Conservation (phyloP, 352 stramenopile genomes). For the Phytophthora tubulina region DNA sequence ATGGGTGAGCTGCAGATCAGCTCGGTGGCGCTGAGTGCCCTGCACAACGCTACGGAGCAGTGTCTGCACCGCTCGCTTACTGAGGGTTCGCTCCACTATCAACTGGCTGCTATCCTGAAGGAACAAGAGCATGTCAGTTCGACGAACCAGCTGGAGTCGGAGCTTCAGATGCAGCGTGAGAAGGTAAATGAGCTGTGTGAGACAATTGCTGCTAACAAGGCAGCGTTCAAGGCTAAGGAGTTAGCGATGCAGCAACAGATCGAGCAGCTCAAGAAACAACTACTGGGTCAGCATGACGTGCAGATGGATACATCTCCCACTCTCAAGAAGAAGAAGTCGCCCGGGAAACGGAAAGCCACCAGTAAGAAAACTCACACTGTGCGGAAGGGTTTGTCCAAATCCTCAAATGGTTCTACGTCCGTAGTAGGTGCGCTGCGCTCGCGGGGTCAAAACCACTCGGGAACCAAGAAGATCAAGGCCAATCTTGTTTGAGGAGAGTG, state of each 20-base stretch:
- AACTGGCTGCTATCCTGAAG: slow-evolving; percentile 63
- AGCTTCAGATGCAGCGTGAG: slow-evolving; percentile 60
- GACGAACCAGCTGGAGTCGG: slow-evolving; percentile 46
- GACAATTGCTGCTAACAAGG: slow-evolving; percentile 65
- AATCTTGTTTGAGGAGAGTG: slow-evolving; percentile 49
- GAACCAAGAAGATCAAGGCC: slow-evolving; percentile 63
- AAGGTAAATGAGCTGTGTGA: slow-evolving; percentile 70
- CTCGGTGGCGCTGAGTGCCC: slow-evolving; percentile 72
- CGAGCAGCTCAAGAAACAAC: slow-evolving; percentile 56
- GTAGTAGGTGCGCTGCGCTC: slow-evolving; percentile 64
- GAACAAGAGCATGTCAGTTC: slow-evolving; percentile 50
- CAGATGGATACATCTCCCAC: slow-evolving; percentile 45
- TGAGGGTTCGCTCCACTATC: slow-evolving; percentile 65
- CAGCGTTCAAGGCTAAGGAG: slow-evolving; percentile 72
- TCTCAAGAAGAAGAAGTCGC: slow-evolving; percentile 48
- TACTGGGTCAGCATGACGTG: slow-evolving; percentile 48
- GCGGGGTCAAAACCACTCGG: slow-evolving; percentile 54
- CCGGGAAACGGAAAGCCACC: slow-evolving; percentile 64
- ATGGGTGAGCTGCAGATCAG: slow-evolving; percentile 62
- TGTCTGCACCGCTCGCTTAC: slow-evolving; percentile 68
- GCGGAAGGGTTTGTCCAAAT: slow-evolving; percentile 52
- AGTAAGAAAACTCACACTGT: slow-evolving; percentile 57
- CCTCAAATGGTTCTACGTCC: slow-evolving; percentile 54
- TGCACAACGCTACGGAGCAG: slow-evolving; percentile 84
- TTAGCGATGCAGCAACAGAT: slow-evolving; percentile 77